Evolutionary conservation across 306 rosid genomes (phyloP).

Genomic region (Cicer cuneatum): DNA sequence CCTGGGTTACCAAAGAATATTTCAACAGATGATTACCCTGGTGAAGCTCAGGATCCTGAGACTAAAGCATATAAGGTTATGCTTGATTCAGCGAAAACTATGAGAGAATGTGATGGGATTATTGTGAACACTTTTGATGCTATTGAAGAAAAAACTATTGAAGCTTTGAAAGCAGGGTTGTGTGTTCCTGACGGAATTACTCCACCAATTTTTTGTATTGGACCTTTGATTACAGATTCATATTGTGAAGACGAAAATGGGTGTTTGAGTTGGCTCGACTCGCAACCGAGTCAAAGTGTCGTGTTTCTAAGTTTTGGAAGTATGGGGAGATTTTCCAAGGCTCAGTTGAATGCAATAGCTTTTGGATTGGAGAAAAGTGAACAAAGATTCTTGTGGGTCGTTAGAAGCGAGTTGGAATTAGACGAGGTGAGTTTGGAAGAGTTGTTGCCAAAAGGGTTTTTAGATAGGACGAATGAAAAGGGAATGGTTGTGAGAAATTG

Average conservation of each 20-base stretch:
- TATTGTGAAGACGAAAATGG: slow-evolving; percentile 18
- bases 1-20: not conserved
- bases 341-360: slow-evolving; percentile 58
- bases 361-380: slow-evolving; percentile 64
- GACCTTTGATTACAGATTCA: slow-evolving; percentile 46
- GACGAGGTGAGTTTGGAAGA: not conserved
- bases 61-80: not conserved
- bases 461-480: not conserved
- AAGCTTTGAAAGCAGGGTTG: slow-evolving; percentile 40
- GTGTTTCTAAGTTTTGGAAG: slow-evolving; percentile 70
- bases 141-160: not conserved
- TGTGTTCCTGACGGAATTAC: slow-evolving; percentile 32
- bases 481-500: slow-evolving; percentile 56
- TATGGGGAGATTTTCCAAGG: slow-evolving; percentile 52
- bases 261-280: slow-evolving; percentile 61
- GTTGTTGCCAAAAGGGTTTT: not conserved
- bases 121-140: not conserved
- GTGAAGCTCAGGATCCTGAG: not conserved
- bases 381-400: slow-evolving; percentile 68
- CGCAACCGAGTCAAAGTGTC: slow-evolving; percentile 62
- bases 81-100: not conserved
- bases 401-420: slow-evolving; percentile 43
- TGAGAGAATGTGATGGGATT: slow-evolving; percentile 28
- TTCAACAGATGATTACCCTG: not conserved
- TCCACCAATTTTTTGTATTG: slow-evolving; percentile 48